Percentiles rank a stretch among this genome's conserved stretches.
These are phyloP conservation scores for Smallanthus sonchifolius DNA, from an alignment of 129 eudicot genomes.

Conservation along the genomic window DNA sequence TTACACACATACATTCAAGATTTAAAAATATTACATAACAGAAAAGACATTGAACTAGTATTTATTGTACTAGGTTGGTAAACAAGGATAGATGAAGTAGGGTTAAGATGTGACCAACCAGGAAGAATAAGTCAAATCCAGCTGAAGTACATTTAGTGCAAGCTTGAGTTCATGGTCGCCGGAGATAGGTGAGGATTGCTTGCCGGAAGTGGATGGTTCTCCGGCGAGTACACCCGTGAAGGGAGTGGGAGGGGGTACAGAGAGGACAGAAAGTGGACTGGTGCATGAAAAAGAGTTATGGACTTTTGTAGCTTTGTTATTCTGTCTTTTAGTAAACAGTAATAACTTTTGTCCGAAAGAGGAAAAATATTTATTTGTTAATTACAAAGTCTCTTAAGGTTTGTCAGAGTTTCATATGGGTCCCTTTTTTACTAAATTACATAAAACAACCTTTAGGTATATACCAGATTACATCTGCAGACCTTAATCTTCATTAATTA, in stretches of 20 bases:
- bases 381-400: not conserved
- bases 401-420: not conserved
- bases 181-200: conserved; percentile 2
- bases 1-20: conserved; percentile 6
- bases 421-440: not conserved
- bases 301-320: conserved; percentile 35
- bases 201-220: conserved; percentile 9
- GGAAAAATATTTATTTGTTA: not conserved
- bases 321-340: conserved; percentile 30
- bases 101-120: conserved; percentile 24
- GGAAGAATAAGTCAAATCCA: conserved; percentile 7
- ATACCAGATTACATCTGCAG: no score
- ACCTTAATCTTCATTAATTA: no score
- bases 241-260: conserved; percentile 21
- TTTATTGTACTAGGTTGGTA: conserved; percentile 6
- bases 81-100: not conserved
- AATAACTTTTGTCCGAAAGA: conserved; percentile 6
- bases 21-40: conserved; percentile 9
- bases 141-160: conserved; percentile 19
- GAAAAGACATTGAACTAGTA: conserved; percentile 4
- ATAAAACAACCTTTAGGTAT: no score
- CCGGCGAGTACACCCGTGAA: conserved; percentile 38
- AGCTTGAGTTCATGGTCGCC: conserved; percentile 10
- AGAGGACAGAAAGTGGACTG: conserved; percentile 35
- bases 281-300: conserved; percentile 35